phyloP scores from a whole-genome alignment of 2,329 filamentous ascomycete species.

The Ceratocystis ficicola region DNA sequence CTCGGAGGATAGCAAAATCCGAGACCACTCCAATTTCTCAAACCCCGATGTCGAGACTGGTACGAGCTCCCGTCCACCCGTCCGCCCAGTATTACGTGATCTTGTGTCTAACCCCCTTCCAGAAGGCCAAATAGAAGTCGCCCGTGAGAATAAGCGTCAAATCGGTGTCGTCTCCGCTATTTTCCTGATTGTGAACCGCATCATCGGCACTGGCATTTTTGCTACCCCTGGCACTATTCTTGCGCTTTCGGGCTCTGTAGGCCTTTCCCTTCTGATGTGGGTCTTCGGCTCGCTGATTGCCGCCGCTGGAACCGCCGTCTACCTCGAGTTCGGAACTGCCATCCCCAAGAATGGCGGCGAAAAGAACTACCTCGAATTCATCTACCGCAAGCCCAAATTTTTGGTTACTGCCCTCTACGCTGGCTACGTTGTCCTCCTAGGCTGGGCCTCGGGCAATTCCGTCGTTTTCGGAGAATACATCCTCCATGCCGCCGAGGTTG shows the following conservation, averaged over 20 bases:
- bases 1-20: background rate
- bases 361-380: constrained; percentile 56
- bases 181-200: constrained; percentile 52
- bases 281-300: constrained; percentile 50
- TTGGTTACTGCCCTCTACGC: constrained; percentile 49
- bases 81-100: background rate
- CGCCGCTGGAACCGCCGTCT: constrained; percentile 49
- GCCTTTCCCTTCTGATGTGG: constrained; percentile 52
- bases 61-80: background rate
- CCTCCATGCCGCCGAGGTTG: constrained; percentile 49
- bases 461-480: constrained; percentile 62
- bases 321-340: constrained; percentile 53
- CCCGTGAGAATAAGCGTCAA: constrained; percentile 40
- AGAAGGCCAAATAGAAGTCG: constrained; percentile 30
- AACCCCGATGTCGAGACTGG: constrained; percentile 11
- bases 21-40: background rate
- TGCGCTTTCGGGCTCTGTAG: constrained; percentile 46
- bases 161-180: constrained; percentile 44
- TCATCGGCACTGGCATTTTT: constrained; percentile 57
- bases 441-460: constrained; percentile 54
- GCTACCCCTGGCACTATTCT: constrained; percentile 50
- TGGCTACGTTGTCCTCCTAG: constrained; percentile 50
- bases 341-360: constrained; percentile 53
- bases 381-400: constrained; percentile 49
- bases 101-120: background rate